These are phyloP conservation scores for Ophiostoma quercus DNA, from an alignment of 2,329 filamentous ascomycete genomes.

Conservation along the genomic window DNA sequence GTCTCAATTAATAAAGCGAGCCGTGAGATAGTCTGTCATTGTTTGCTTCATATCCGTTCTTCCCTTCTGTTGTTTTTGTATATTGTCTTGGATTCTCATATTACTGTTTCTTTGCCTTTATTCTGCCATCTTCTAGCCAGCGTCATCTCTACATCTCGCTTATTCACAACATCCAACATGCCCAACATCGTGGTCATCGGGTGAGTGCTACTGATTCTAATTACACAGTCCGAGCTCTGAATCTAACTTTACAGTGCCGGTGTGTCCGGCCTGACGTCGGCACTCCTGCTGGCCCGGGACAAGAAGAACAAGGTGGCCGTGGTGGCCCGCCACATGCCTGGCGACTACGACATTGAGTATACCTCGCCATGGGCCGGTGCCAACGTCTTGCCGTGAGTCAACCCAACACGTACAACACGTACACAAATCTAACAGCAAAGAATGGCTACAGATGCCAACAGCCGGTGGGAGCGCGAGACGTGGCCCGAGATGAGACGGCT, in stretches of 20 bases:
- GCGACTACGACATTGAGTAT: slow-evolving; percentile 88
- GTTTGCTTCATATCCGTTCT: neutral
- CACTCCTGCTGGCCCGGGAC: slow-evolving; percentile 44
- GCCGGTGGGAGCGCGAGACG: slow-evolving; percentile 57
- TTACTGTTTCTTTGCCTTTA: neutral
- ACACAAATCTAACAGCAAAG: slow-evolving; percentile 30
- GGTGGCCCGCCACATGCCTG: slow-evolving; percentile 77
- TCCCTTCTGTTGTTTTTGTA: neutral
- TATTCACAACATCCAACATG: slow-evolving; percentile 29
- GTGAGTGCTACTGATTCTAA: slow-evolving; percentile 24
- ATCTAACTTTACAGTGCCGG: slow-evolving; percentile 37
- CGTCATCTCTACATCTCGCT: neutral
- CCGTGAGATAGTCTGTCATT: neutral
- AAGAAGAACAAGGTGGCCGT: slow-evolving; percentile 40
- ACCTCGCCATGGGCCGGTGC: slow-evolving; percentile 85
- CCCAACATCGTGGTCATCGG: slow-evolving; percentile 38
- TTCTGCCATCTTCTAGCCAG: neutral
- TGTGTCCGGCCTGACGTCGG: slow-evolving; percentile 49
- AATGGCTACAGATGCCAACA: slow-evolving; percentile 42
- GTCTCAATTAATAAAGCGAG: neutral
- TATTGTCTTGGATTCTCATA: no score
- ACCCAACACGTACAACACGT: neutral
- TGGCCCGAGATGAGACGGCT: slow-evolving; percentile 59
- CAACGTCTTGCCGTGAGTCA: slow-evolving; percentile 65
- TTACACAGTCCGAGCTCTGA: neutral